Base-by-base conservation (phyloP, 2,329 filamentous ascomycete species). In the Trichoderma koningii region DNA sequence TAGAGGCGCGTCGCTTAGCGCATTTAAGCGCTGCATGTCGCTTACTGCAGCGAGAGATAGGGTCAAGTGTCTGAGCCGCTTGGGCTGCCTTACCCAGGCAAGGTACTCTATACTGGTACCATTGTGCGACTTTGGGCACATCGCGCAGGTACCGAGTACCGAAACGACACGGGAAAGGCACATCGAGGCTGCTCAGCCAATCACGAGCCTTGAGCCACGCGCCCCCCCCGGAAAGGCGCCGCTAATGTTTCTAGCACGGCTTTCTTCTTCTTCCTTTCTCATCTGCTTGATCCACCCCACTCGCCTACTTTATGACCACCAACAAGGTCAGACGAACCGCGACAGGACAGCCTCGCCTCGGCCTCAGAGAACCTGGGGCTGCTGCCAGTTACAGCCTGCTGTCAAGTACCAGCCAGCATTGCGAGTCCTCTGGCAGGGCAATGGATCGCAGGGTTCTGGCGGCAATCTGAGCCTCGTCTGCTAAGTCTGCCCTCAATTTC, bases 1-100 rank as follows among this genome's bases (percentile, higher is more conserved):
- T 66, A 53, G 48, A 47, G 51, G 59, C 64, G 64, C 30, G 57
- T 67, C 66, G 64, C 64, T 64, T 64, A 64, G 62, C 62, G 62
- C 62, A 64, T 26, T 64, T 64, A 64, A 64, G 62, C 62, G 62
- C 62, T 57, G 53, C 53, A 57, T 57, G 52, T 64, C 62, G 62
- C 62, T 64, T 64, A 64, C 52, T 56, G 26, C 50, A 55, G 60
- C 60, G 41, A 44, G 56, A 45, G 44, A 38, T n/a, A 14, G 48
- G 47, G 30, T 23, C 21, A 23, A 23, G 21, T 23, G 30, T 30
- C 61, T 55, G 61, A 56, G 51, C 45, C 30, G 51, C 51, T 38
- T 3, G 34, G 12, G 12, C 34, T 56, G 52, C 44, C 42, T 55
- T 38, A 38, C 12, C 34, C 34, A 38, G 34, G 3, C 4, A 3